These are phyloP conservation scores for Globisporangium lucens DNA, from an alignment of 352 stramenopile species.

Conservation along the genomic window DNA sequence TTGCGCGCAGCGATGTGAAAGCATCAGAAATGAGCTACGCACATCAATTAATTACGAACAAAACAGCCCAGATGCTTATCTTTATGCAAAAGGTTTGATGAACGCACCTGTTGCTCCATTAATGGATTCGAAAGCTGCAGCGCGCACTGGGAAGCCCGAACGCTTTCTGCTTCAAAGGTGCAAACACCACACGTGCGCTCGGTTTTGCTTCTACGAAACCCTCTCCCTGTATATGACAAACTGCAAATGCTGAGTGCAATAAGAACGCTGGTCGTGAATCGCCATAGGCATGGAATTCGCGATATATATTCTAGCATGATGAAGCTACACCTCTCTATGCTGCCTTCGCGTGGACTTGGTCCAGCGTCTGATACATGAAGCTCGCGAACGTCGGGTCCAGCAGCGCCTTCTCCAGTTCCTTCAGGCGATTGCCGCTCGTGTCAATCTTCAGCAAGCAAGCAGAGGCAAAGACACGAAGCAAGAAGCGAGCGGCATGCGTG, in stretches of 20 bases:
- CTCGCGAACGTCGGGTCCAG: conserved; percentile 62
- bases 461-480: background rate
- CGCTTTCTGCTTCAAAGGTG: no score
- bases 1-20: no score
- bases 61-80: background rate
- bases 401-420: conserved; percentile 74
- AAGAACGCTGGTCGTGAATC: no score
- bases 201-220: no score
- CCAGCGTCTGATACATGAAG: conserved; percentile 77
- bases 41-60: background rate
- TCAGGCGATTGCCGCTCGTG: conserved; percentile 54
- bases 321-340: background rate
- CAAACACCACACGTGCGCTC: no score
- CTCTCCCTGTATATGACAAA: background rate
- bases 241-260: background rate
- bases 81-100: background rate
- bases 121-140: no score
- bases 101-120: no score
- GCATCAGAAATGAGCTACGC: no score
- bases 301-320: background rate
- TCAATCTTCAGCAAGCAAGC: conserved; percentile 47
- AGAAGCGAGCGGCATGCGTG: background rate
- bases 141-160: no score
- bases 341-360: conserved; percentile 33
- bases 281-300: background rate